Base-by-base conservation (phyloP, 2,329 filamentous ascomycete species). In the Bipolaris zeicola region DNA sequence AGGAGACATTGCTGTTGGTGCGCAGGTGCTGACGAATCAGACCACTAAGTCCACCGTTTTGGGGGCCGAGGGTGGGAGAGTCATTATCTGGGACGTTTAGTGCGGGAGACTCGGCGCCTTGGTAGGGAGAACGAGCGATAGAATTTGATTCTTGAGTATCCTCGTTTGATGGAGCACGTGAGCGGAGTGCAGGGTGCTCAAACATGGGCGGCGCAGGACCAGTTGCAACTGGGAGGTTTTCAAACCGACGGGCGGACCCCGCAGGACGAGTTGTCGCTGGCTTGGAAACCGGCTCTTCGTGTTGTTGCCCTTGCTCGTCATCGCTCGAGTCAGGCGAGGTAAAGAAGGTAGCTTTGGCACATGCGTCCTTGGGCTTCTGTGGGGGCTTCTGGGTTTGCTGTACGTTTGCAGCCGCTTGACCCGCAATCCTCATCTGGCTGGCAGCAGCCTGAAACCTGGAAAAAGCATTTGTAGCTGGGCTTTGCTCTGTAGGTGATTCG, bases 11-110 rank as follows among this genome's bases (percentile, higher is more conserved):
- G 77, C 94, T 98, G 61, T 89, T 87, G 33, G 87, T 87, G 48
- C 95, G 87, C 38, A 98, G 79, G 79, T 98, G 95, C 60, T 93
- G 89, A 31, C 89, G 87, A 43, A 96, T 88, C 80, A 96, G 85
- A 1, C 89, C 90, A 67, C 89, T 94, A 14, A 97, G 81, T 1
- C 91, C 92, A 16, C 73, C 63, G 36, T 79, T 78, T 14, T 80
- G 80, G 0, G 90, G 88, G 1, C 89, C 89, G 5, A 96, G 78
- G 0, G 91, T 96, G 0, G 93, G 92, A 0, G 92, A 96, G 67
- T 96, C 91, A 18, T 78, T 50, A n/a, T 74, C 75, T 6, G 57
- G 52, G 33, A 66, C 68, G 20, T 67, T 62, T 2, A 58, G 36
- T 20, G 37, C 37, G 16, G 33, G 37, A 6, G 49, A 31, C 6